Conservation (phyloP, 176 grass and related monocot genomes). For the Ananas comosus region DNA sequence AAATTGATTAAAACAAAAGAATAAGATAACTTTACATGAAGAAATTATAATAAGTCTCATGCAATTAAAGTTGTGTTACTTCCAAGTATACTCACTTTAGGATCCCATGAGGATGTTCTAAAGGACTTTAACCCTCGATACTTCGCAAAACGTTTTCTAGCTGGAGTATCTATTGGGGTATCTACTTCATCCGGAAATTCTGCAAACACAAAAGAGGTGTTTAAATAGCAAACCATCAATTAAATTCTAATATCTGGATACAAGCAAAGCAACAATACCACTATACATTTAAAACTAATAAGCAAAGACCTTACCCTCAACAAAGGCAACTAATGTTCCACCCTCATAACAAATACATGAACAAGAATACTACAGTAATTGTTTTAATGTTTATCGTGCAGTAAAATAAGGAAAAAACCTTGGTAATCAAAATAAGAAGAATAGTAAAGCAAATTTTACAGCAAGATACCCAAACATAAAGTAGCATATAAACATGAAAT, state of each 20-base stretch:
- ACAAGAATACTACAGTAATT: too few species aligned
- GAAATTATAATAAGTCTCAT: background rate
- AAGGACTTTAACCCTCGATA: slow-evolving; percentile 96
- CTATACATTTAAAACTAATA: background rate
- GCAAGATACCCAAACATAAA: too few species aligned
- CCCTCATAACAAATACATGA: too few species aligned
- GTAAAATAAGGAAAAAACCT: too few species aligned
- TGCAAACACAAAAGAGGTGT: slow-evolving; percentile 31
- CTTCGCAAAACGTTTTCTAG: slow-evolving; percentile 89
- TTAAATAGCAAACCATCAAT: slow-evolving; percentile 3
- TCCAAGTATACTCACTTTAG: slow-evolving; percentile 46
- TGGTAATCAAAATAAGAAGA: too few species aligned
- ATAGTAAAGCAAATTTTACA: too few species aligned
- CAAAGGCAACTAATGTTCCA: too few species aligned
- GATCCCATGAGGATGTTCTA: slow-evolving; percentile 90
- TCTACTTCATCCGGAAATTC: slow-evolving; percentile 99
- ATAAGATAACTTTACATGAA: background rate
- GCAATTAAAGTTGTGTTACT: background rate
- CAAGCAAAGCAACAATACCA: background rate
- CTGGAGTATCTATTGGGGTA: slow-evolving; percentile 77
- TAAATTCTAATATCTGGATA: slow-evolving; percentile 1
- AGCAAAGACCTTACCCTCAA: background rate
- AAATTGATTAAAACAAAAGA: slow-evolving; percentile 21
- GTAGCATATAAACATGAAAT: too few species aligned
- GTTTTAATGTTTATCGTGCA: too few species aligned